These are phyloP conservation scores for Leishmania braziliensis DNA, from an alignment of 208 protist genomes.

Conservation along the genomic window DNA sequence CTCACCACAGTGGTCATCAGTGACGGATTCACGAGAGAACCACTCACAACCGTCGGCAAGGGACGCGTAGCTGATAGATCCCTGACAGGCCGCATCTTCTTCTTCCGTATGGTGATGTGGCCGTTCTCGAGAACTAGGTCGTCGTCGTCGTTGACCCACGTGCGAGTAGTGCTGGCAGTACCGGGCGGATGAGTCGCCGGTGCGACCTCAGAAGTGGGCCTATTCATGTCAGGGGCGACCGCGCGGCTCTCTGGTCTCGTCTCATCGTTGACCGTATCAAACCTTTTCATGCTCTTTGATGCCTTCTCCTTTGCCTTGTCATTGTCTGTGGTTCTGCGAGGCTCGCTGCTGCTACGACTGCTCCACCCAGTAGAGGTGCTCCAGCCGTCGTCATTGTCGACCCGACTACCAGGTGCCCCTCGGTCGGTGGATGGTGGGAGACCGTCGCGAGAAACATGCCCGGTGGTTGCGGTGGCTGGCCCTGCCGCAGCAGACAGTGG, in stretches of 20 bases:
- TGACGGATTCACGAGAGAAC: constrained; percentile 4
- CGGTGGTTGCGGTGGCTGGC: background rate
- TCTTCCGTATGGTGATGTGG: constrained; percentile 20
- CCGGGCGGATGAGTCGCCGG: background rate
- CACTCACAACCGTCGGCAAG: constrained; percentile 19
- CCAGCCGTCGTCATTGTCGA: constrained; percentile 27
- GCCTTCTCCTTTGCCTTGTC: background rate
- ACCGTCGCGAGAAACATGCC: background rate
- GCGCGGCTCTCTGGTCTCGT: background rate
- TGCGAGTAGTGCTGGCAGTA: constrained; percentile 5
- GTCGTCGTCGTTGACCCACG: constrained; percentile 30
- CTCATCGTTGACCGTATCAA: background rate
- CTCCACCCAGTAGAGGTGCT: constrained; percentile 31
- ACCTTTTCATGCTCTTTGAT: background rate
- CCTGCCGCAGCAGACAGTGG: background rate
- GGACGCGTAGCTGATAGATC: constrained; percentile 11
- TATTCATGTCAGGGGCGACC: background rate
- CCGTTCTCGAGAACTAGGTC: constrained; percentile 33
- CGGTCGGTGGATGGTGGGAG: background rate
- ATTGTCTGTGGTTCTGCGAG: background rate
- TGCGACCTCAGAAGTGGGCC: background rate
- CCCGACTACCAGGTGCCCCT: background rate
- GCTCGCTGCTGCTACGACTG: constrained; percentile 17
- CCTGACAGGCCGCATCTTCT: constrained; percentile 7
- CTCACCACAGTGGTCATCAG: background rate